Evolutionary conservation across 345 rosid genomes (phyloP).

Genomic region (Stellera chamaejasme): DNA sequence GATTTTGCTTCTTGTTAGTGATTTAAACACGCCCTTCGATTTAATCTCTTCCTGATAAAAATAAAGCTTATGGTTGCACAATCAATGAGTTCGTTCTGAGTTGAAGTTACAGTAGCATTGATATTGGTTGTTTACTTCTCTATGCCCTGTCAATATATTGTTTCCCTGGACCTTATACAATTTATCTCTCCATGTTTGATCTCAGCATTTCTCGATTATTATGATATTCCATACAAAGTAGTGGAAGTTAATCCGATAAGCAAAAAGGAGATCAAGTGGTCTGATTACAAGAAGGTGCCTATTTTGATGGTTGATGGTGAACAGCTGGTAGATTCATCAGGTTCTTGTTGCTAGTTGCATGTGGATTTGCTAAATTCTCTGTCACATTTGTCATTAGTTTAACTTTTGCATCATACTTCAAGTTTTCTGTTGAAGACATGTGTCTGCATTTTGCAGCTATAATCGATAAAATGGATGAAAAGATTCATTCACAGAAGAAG

Average conservation of each 20-base stretch:
- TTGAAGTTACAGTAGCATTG: not conserved
- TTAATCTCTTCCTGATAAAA: not conserved
- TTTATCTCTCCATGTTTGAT: too few relatives aligned
- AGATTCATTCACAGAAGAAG: slow-evolving; percentile 28
- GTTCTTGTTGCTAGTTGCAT: slow-evolving; percentile 18
- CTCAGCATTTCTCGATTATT: slow-evolving; percentile 63
- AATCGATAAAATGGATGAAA: slow-evolving; percentile 29
- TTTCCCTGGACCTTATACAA: too few relatives aligned
- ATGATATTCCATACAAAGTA: slow-evolving; percentile 54
- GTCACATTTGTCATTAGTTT: not conserved
- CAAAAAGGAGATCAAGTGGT: slow-evolving; percentile 77
- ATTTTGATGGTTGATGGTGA: slow-evolving; percentile 51
- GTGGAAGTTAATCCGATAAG: slow-evolving; percentile 70
- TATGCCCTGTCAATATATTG: too few relatives aligned
- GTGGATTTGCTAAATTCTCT: slow-evolving; percentile 2
- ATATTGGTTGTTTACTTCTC: too few relatives aligned
- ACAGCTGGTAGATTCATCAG: slow-evolving; percentile 70
- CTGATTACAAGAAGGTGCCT: slow-evolving; percentile 77
- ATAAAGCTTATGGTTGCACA: not conserved
- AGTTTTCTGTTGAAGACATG: not conserved
- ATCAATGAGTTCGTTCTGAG: not conserved
- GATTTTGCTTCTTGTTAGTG: too few relatives aligned
- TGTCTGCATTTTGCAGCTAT: slow-evolving; percentile 33
- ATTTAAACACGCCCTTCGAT: not conserved
- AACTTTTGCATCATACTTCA: not conserved